These are phyloP conservation scores for Penicillium paxilli DNA, from an alignment of 495 filamentous ascomycete genomes.

Conservation along the genomic window DNA sequence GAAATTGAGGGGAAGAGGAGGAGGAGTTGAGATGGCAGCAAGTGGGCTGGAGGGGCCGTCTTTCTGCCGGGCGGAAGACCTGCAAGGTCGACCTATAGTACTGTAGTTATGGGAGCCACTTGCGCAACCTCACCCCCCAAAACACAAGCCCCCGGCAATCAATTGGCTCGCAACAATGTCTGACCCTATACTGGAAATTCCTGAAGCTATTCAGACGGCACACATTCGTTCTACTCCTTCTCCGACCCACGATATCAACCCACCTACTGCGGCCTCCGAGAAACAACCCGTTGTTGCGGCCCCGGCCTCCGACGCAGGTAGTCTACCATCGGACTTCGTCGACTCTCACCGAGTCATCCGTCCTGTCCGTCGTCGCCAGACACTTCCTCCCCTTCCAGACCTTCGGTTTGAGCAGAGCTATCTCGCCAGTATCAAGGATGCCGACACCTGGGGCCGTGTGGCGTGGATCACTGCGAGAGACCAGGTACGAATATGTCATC, in stretches of 20 bases:
- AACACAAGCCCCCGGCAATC: neutral
- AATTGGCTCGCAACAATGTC: slow-evolving; percentile 33
- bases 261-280: slow-evolving; percentile 66
- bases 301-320: slow-evolving; percentile 49
- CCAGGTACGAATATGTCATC: slow-evolving; percentile 62
- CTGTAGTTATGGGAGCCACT: neutral
- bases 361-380: slow-evolving; percentile 50
- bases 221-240: slow-evolving; percentile 70
- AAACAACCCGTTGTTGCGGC: slow-evolving; percentile 47
- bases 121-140: neutral
- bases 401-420: slow-evolving; percentile 98
- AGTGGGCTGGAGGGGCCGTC: slow-evolving; percentile 20
- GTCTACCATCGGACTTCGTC: slow-evolving; percentile 45
- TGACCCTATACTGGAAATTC: slow-evolving; percentile 58
- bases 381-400: slow-evolving; percentile 85
- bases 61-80: slow-evolving; percentile 16
- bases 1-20: slow-evolving; percentile 9
- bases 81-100: slow-evolving; percentile 5
- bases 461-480: slow-evolving; percentile 83
- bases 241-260: slow-evolving; percentile 75
- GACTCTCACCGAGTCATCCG: slow-evolving; percentile 55
- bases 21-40: slow-evolving; percentile 12
- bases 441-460: slow-evolving; percentile 74
- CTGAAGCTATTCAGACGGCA: slow-evolving; percentile 76
- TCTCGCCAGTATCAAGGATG: slow-evolving; percentile 75